Percentiles rank a stretch among this genome's conserved stretches.
Evolutionary conservation across 2,329 filamentous ascomycete species (phyloP).

Genomic region (Phialophora macrospora): DNA sequence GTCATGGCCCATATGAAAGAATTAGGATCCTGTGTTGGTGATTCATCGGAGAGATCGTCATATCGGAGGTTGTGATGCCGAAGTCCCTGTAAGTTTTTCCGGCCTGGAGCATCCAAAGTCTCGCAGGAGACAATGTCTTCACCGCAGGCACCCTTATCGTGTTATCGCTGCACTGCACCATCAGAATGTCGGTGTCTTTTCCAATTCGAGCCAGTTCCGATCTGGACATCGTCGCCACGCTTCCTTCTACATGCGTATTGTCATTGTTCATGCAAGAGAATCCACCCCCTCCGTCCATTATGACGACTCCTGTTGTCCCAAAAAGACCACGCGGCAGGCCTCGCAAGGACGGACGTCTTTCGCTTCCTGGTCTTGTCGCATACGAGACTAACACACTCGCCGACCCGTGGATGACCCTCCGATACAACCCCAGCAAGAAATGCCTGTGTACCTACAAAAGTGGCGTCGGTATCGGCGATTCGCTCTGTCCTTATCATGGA

Average conservation of each 20-base stretch:
- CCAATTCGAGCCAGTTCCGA: background rate
- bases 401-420: slow-evolving; percentile 3
- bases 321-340: background rate
- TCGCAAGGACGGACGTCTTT: background rate
- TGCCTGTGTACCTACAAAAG: slow-evolving; percentile 18
- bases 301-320: background rate
- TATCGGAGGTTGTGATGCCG: background rate
- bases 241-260: background rate
- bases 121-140: background rate
- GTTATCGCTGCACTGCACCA: background rate
- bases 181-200: background rate
- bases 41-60: background rate
- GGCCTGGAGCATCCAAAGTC: background rate
- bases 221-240: background rate
- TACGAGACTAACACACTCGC: background rate
- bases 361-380: background rate
- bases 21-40: background rate
- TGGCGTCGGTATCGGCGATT: background rate
- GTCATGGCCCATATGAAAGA: background rate
- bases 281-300: background rate
- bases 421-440: slow-evolving; percentile 4
- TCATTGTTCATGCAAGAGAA: background rate
- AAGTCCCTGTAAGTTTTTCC: background rate
- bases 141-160: background rate
- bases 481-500: slow-evolving; percentile 26